Evolutionary conservation across 2,329 filamentous ascomycete species (phyloP).

Genomic region (Exophiala lecanii-corni): DNA sequence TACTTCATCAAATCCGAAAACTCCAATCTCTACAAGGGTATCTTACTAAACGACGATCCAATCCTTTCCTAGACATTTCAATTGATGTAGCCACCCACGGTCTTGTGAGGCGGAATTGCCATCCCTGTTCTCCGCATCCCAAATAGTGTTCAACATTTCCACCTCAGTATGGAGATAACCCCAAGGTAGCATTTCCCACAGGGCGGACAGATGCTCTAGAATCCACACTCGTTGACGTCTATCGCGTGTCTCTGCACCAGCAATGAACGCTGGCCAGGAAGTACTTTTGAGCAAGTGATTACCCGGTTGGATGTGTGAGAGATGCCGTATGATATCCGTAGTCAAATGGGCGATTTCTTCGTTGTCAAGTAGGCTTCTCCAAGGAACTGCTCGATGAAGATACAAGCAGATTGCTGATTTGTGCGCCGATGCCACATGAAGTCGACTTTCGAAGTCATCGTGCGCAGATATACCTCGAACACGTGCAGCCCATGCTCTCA

Average conservation of each 20-base stretch:
- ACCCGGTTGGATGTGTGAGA: neutral
- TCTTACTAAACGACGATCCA: constrained; percentile 3
- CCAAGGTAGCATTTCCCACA: constrained; percentile 4
- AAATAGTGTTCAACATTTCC: neutral
- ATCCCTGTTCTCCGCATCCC: neutral
- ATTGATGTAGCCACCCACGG: neutral
- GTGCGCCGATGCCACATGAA: constrained; percentile 1
- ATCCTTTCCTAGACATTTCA: neutral
- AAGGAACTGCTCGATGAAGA: neutral
- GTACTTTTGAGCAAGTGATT: constrained; percentile 3
- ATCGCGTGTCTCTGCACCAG: neutral
- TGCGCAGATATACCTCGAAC: neutral
- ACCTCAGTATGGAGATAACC: constrained; percentile 1
- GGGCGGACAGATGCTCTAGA: constrained; percentile 1
- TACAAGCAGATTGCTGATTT: constrained; percentile 1
- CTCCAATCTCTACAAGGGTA: too few relatives aligned
- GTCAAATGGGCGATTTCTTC: neutral
- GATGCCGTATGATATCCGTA: neutral
- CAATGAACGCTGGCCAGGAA: constrained; percentile 2
- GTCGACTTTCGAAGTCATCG: neutral
- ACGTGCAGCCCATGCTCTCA: constrained; percentile 1
- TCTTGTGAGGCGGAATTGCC: neutral
- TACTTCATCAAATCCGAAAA: too few relatives aligned
- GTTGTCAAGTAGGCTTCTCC: neutral
- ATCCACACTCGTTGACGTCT: neutral